Base-by-base conservation (phyloP, 1,284 basidiomycete genomes). In the Singerocomus inundabilis region DNA sequence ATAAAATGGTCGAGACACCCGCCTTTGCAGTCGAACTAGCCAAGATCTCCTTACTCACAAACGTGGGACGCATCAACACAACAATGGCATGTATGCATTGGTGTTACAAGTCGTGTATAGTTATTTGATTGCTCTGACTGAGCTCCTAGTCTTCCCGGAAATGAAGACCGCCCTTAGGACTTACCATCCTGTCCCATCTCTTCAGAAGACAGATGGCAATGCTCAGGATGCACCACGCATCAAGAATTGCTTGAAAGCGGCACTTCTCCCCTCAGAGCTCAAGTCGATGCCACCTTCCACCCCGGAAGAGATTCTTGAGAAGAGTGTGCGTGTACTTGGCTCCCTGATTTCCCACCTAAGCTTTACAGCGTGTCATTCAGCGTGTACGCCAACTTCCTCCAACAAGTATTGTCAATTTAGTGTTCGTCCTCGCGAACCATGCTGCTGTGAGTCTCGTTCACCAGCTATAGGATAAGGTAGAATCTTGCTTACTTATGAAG, bases 31-130 rank as follows among this genome's bases (percentile, higher is more conserved):
- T 85, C 49, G 91, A 93, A 68, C 83, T 93, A 57, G 88, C 84
- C 44, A 93, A 90, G 73, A 81, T 94, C 38, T 88, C 89, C 36
- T 74, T 96, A 26, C 76, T 96, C 39, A 90, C 93, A 44, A 96
- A 96, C 61, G 86, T 94, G 43, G 93, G 93, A n/a, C 77, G 92
- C 50, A 91, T 96, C 67, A 96, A 95, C 65, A 95, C 93, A 24
- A 95, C 93, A 29, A 87, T 94, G 79, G 93, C 93, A 51, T 95
- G 90, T 92, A 63, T 53, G 58, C 60, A 56, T 51, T 47, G 12
- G 39, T 49, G 45, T 48, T 43, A 51, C 51, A 10, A 49, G 37
- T 60, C 50, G 38, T 55, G 40, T 35, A 44, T 48, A 21, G 10
- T 38, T 46, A 26, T 50, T 59, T 42, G 48, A 56, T 53, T 35